Base-by-base conservation (phyloP, 1,284 basidiomycete species). In the Chalciporus sp. region DNA sequence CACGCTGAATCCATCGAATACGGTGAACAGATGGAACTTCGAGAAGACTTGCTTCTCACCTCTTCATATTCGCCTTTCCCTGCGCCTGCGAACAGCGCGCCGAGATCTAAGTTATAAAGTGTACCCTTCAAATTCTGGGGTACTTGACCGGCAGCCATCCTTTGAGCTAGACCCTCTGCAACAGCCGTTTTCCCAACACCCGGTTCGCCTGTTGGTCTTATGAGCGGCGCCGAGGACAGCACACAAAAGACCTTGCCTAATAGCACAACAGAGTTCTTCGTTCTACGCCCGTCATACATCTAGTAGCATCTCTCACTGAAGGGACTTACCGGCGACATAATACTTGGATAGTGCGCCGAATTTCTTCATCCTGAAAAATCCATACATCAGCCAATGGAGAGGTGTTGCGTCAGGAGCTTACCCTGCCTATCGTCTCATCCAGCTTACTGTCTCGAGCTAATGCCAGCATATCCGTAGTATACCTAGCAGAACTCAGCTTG, bases 21-120 rank as follows among this genome's bases (percentile, higher is more conserved):
- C n/a, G n/a, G n/a, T n/a, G n/a, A n/a, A n/a, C n/a, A n/a, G n/a
- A n/a, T n/a, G n/a, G n/a, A n/a, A n/a, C n/a, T n/a, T n/a, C n/a
- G n/a, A n/a, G 7, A 40, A n/a, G 7, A 44, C 12, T 33, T 9
- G 50, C 35, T 26, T 45, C 52, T 54, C 10, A 54, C 54, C 42
- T 53, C 54, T 37, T 56, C 54, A 19, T 56, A 56, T 49, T 56
- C 54, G 41, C 54, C 54, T 37, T 56, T 56, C n/a, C 54, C 54
- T 14, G 54, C 54, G 14, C 54, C 54, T 6, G 54, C 54, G 35
- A 56, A 56, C 8, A 56, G 54, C 7, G 52, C 45, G 7, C 54
- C 54, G 12, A 56, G 40, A 26, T 56, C 54, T 16, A 56, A 26
- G 42, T 14, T 56, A 27, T 48, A 56, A 16, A 56, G 46, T 2